phyloP scores from a whole-genome alignment of 148 eudicot species.

The Agrostemma githago region DNA sequence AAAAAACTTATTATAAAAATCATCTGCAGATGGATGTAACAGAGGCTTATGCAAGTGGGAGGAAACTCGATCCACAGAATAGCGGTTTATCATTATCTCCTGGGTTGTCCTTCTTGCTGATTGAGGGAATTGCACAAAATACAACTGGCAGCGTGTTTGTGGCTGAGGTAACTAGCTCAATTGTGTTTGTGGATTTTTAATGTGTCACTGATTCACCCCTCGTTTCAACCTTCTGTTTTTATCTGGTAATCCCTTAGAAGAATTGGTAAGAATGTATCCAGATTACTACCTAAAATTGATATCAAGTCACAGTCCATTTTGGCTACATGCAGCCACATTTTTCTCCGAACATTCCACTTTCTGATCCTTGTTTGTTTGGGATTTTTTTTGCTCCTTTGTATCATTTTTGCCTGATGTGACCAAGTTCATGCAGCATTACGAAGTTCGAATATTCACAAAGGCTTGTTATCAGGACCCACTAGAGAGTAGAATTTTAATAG shows the following conservation, averaged over 20 bases:
- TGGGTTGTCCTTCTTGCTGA: slow-evolving; percentile 42
- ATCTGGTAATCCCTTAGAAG: neutral
- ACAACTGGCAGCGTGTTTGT: slow-evolving; percentile 85
- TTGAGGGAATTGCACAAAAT: slow-evolving; percentile 83
- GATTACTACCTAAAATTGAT: neutral
- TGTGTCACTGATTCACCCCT: neutral
- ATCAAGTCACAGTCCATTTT: too few species aligned
- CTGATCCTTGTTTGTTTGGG: neutral
- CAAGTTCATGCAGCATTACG: neutral
- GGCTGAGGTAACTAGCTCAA: slow-evolving; percentile 59
- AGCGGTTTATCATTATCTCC: slow-evolving; percentile 45
- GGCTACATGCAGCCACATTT: neutral
- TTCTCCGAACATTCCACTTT: neutral
- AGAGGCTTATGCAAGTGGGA: slow-evolving; percentile 62
- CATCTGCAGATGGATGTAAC: slow-evolving; percentile 81
- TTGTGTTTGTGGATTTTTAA: neutral
- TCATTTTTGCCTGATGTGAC: neutral
- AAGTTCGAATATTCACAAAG: neutral
- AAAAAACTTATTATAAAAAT: neutral
- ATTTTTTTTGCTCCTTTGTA: neutral
- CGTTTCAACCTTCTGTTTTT: neutral
- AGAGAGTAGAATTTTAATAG: neutral
- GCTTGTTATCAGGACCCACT: neutral
- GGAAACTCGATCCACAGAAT: slow-evolving; percentile 53
- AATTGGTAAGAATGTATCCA: neutral